Evolutionary conservation across 2,329 filamentous ascomycete species (phyloP).

Genomic region (Colletotrichum viniferum): DNA sequence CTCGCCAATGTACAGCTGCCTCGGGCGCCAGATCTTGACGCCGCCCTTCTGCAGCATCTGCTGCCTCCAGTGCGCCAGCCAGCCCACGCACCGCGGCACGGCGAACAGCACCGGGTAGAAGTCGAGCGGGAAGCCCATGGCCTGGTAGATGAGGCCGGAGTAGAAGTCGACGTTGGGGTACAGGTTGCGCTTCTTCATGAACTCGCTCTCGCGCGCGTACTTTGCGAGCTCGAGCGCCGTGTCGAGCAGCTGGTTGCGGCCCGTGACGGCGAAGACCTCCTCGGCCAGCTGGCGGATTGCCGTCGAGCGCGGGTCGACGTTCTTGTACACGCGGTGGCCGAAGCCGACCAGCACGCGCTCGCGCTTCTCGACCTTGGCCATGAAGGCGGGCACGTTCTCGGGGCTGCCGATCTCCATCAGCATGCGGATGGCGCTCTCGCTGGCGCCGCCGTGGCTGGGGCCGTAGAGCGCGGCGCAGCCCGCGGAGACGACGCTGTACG

Average conservation of each 20-base stretch:
- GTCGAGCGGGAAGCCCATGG: conserved; percentile 57
- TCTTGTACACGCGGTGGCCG: conserved; percentile 60
- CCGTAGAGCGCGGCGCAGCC: conserved; percentile 59
- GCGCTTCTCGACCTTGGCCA: conserved; percentile 52
- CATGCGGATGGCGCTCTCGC: conserved; percentile 60
- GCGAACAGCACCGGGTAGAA: conserved; percentile 58
- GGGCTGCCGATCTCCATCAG: conserved; percentile 54
- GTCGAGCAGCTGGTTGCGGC: conserved; percentile 55
- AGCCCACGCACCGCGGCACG: conserved; percentile 54
- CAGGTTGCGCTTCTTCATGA: conserved; percentile 52
- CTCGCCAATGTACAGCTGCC: conserved; percentile 53
- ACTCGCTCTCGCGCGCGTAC: conserved; percentile 49
- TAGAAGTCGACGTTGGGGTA: conserved; percentile 60
- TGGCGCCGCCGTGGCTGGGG: conserved; percentile 63
- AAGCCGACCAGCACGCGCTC: conserved; percentile 60
- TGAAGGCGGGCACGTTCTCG: conserved; percentile 54
- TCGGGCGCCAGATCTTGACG: conserved; percentile 56
- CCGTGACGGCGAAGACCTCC: conserved; percentile 53
- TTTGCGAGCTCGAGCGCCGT: conserved; percentile 51
- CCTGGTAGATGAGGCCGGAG: conserved; percentile 56
- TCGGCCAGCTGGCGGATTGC: conserved; percentile 54
- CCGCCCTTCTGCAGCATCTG: conserved; percentile 49
- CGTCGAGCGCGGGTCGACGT: conserved; percentile 56
- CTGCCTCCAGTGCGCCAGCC: conserved; percentile 57
- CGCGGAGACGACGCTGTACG: conserved; percentile 56